phyloP scores from a whole-genome alignment of 169 alveolate genomes.

The Plasmodium malariae region DNA sequence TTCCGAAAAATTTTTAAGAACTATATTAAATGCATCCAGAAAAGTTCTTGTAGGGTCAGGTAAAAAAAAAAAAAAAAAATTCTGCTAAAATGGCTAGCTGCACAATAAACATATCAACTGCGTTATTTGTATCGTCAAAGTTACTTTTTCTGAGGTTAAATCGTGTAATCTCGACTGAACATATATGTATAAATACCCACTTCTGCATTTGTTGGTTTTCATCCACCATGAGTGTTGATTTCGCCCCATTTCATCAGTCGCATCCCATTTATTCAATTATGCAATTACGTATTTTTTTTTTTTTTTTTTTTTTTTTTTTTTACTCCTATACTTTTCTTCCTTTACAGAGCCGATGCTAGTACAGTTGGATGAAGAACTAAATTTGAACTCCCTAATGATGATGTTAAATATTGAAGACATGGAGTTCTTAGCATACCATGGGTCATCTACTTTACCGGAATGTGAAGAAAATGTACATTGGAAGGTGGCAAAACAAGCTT shows the following conservation, averaged over 20 bases:
- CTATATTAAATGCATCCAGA: slow-evolving; percentile 82
- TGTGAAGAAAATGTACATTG: slow-evolving; percentile 89
- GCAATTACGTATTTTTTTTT: background rate
- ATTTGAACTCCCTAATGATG: slow-evolving; percentile 87
- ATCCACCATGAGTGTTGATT: too few species aligned
- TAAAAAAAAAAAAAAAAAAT: slow-evolving; percentile 33
- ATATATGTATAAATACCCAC: too few species aligned
- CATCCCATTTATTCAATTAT: too few species aligned
- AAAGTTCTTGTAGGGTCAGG: slow-evolving; percentile 71
- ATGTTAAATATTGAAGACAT: slow-evolving; percentile 87
- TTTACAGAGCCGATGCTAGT: slow-evolving; percentile 79
- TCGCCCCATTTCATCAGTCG: too few species aligned
- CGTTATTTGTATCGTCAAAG: too few species aligned
- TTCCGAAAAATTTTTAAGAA: slow-evolving; percentile 86
- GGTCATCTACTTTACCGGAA: slow-evolving; percentile 87
- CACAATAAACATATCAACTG: too few species aligned
- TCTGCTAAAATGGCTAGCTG: too few species aligned
- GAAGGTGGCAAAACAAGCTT: slow-evolving; percentile 90
- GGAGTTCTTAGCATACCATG: slow-evolving; percentile 88
- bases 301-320: slow-evolving; percentile 3
- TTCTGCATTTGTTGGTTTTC: too few species aligned
- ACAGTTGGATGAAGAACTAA: slow-evolving; percentile 81
- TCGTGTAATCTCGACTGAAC: too few species aligned
- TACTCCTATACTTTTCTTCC: background rate
- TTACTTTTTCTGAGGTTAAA: too few species aligned